Conservation (phyloP, 352 stramenopile genomes). For the Pythium inflatum region DNA sequence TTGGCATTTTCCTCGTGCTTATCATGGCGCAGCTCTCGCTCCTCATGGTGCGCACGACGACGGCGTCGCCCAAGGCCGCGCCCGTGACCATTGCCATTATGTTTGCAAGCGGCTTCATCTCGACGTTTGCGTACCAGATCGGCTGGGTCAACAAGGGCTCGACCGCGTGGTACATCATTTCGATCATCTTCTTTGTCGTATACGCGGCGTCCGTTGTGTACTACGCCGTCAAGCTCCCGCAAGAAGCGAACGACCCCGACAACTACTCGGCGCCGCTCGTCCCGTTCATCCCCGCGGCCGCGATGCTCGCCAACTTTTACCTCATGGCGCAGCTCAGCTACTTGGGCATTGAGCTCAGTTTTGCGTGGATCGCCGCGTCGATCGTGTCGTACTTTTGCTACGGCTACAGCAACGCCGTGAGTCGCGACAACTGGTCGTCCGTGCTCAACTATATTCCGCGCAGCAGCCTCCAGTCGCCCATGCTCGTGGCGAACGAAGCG, state of each 20-base stretch:
- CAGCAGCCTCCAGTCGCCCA: constrained; percentile 41
- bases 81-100: constrained; percentile 18
- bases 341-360: constrained; percentile 9
- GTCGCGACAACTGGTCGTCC: constrained; percentile 61
- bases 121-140: constrained; percentile 64
- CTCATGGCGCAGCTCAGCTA: constrained; percentile 56
- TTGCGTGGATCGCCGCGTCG: constrained; percentile 54
- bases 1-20: constrained; percentile 89
- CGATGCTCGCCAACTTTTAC: constrained; percentile 74
- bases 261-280: constrained; percentile 72
- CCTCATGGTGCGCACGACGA: constrained; percentile 68
- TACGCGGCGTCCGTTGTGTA: constrained; percentile 35
- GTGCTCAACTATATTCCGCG: constrained; percentile 54
- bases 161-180: constrained; percentile 22
- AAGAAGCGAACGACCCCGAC: constrained; percentile 44
- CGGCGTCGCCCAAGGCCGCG: constrained; percentile 47
- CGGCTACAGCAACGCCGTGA: constrained; percentile 66
- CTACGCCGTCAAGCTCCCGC: constrained; percentile 62
- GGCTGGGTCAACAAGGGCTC: background rate
- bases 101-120: constrained; percentile 42
- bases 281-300: constrained; percentile 63
- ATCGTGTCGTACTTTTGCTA: constrained; percentile 81
- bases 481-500: constrained; percentile 60
- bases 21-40: constrained; percentile 83
- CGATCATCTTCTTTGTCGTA: constrained; percentile 55